Percentiles rank a stretch among this genome's conserved stretches.
Conservation (phyloP, 805 yeast species). For the Komagataella pastoris region DNA sequence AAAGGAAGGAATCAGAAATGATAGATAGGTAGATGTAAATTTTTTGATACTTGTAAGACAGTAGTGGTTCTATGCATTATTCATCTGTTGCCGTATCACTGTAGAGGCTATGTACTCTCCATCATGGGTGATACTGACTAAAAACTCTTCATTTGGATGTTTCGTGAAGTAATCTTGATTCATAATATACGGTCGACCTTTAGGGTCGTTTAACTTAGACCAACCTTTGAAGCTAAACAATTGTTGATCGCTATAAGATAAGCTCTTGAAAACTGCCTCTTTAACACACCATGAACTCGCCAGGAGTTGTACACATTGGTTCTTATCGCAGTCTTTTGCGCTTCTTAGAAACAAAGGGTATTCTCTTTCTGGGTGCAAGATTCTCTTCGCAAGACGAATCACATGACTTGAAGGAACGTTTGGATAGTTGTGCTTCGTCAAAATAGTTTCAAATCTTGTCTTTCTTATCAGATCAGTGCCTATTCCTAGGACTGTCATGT, state of each 20-base stretch:
- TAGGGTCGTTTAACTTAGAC: slow-evolving; percentile 28
- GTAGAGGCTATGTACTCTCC: slow-evolving; percentile 42
- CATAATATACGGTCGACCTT: slow-evolving; percentile 30
- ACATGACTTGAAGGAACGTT: slow-evolving; percentile 8
- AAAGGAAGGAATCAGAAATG: slow-evolving; percentile 2
- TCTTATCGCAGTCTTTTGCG: slow-evolving; percentile 6
- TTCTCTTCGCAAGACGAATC: slow-evolving; percentile 25
- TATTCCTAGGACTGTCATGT: slow-evolving; percentile 24
- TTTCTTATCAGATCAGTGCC: slow-evolving; percentile 45
- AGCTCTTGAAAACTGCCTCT: slow-evolving; percentile 58
- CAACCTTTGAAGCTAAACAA: slow-evolving; percentile 44
- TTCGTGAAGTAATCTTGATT: slow-evolving; percentile 14
- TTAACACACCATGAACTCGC: slow-evolving; percentile 63
- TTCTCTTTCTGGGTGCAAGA: slow-evolving; percentile 35
- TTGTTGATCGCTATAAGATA: slow-evolving; percentile 35
- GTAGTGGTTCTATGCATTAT: not conserved
- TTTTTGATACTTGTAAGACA: not conserved
- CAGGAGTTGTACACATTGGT: slow-evolving; percentile 20
- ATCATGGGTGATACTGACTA: slow-evolving; percentile 53
- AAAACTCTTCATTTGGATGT: slow-evolving; percentile 28
- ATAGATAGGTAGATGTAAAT: not conserved
- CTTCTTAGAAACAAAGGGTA: slow-evolving; percentile 12
- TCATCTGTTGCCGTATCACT: slow-evolving; percentile 20
- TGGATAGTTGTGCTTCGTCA: slow-evolving; percentile 8
- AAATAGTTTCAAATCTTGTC: slow-evolving; percentile 29